Evolutionary conservation across 305 asterid genomes (phyloP).

Genomic region (Plantago lanceolata): DNA sequence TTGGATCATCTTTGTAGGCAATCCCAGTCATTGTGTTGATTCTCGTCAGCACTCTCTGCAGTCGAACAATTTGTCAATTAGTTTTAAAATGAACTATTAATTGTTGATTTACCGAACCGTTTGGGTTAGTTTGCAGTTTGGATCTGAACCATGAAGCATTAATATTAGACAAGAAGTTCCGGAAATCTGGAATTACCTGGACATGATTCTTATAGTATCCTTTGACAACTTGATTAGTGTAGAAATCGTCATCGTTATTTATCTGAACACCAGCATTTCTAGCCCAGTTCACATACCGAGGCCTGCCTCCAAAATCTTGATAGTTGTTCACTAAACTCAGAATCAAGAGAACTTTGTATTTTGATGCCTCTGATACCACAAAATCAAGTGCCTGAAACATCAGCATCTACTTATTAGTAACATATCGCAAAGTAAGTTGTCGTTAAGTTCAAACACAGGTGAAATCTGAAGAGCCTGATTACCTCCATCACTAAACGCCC

Average conservation of each 20-base stretch:
- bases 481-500: slow-evolving; percentile 70
- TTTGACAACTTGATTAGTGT: slow-evolving; percentile 46
- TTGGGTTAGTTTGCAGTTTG: too few species aligned
- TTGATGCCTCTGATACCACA: slow-evolving; percentile 56
- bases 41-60: background rate
- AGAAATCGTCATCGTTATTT: slow-evolving; percentile 57
- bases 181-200: slow-evolving; percentile 19
- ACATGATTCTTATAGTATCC: slow-evolving; percentile 61
- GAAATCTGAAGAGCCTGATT: slow-evolving; percentile 46
- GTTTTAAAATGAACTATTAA: background rate
- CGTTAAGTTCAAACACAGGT: slow-evolving; percentile 39
- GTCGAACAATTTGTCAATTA: background rate
- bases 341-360: slow-evolving; percentile 49
- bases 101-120: background rate
- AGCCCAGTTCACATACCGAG: slow-evolving; percentile 60
- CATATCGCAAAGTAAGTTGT: too few species aligned
- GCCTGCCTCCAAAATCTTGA: slow-evolving; percentile 57
- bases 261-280: slow-evolving; percentile 45
- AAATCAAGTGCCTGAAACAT: slow-evolving; percentile 58
- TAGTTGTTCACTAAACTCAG: slow-evolving; percentile 59
- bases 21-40: background rate
- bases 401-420: background rate
- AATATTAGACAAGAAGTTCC: too few species aligned
- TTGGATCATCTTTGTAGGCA: background rate
- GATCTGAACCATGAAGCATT: too few species aligned